Evolutionary conservation across 2,329 filamentous ascomycete genomes (phyloP), one percentile per base, ranked within the genome.

Genomic region (Aulographum hederae): DNA sequence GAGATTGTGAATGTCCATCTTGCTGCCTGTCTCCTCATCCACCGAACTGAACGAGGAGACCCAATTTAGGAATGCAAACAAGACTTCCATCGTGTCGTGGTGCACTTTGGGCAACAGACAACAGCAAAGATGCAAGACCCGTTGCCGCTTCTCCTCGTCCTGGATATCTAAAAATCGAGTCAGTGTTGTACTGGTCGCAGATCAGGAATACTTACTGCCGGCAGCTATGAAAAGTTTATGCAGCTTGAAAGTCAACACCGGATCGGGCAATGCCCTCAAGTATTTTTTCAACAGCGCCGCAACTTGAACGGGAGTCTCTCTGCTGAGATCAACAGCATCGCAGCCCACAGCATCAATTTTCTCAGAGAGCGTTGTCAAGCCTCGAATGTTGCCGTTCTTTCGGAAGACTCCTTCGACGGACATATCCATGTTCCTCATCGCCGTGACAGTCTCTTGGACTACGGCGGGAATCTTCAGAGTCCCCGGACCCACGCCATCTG

Each of bases 361-460:
- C 34, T 91, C 81, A 25, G 82, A 76, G 5, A 91, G 63, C 38
- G 93, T 85, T 43, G 79, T 81, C 28, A 94, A 65, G 42, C 85
- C 80, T 53, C 89, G 86, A 58, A 98, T 94, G 53, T 95, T 98
- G 44, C 89, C 89, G 46, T 95, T 98, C 66, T 98, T 98, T 43
- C 89, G 75, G 69, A 98, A 98, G 15, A 98, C 85, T 45, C 89
- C 89, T 54, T 98, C 89, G 1, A 98, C 82, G 2, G 86, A 95
- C 60, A 98, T 84, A 52, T 98, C 89, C 82, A 98, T 95, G 54
- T 86, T 89, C 44, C 85, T 75, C 81, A 98, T 93, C 10, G 85
- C 84, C 3, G 80, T 78, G 23, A 98, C 77, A 30, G 86, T 75
- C 49, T 94, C 86, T 46, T 95, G 86, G n/a, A 98, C 69, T 32